These are phyloP conservation scores for Camelina sativa DNA, from an alignment of 345 rosid species.

Conservation along the genomic window DNA sequence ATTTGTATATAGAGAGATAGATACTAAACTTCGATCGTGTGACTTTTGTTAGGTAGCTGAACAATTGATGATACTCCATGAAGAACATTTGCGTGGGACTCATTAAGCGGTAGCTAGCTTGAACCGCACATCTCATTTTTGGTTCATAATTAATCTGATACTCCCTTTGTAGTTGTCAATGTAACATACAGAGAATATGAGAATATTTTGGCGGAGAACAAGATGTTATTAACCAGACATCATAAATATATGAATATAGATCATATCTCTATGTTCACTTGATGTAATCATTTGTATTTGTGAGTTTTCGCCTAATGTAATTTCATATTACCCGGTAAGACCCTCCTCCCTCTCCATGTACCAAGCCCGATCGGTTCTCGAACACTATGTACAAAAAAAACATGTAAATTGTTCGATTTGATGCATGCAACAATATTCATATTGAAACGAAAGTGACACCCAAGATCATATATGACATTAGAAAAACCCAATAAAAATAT, in stretches of 20 bases:
- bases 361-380: not conserved
- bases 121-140: not conserved
- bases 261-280: constrained; percentile 8
- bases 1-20: not conserved
- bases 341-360: not conserved
- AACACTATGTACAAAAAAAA: not conserved
- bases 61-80: constrained; percentile 43
- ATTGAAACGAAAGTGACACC: not conserved
- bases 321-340: constrained; percentile 1
- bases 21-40: not conserved
- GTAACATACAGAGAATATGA: not conserved
- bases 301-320: not conserved
- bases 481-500: not conserved
- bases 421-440: not conserved
- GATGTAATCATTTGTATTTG: constrained; percentile 20
- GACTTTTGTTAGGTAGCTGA: constrained; percentile 38
- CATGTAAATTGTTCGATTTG: not conserved
- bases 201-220: not conserved
- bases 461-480: not conserved
- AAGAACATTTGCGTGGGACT: constrained; percentile 38
- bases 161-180: constrained; percentile 15
- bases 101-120: constrained; percentile 6
- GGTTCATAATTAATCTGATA: not conserved
- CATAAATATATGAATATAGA: not conserved
- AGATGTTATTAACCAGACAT: constrained; percentile 8